Base-by-base conservation (phyloP, 768 basidiomycete genomes). In the Favolaschia claudopus region DNA sequence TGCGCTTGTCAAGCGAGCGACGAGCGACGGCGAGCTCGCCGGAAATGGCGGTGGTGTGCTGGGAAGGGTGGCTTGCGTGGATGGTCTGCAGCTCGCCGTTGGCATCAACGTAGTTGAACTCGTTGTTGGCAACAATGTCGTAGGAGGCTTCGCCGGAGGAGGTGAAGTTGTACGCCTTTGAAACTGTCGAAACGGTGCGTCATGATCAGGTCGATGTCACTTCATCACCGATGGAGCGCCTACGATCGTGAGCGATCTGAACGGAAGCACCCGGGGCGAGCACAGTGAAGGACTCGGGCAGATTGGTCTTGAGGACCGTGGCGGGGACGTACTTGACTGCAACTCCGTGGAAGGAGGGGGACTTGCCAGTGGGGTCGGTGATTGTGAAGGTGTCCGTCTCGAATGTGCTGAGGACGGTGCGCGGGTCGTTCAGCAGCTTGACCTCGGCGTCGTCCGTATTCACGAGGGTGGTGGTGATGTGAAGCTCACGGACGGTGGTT, bases 91-190 rank as follows among this genome's bases (percentile, higher is more conserved):
- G 63, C 38, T 55, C 32, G 32, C 66, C 59, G 60, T 60, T 65
- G 29, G 67, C 67, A 42, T 78, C 71, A 51, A 79, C 73, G 58
- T 74, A 68, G 66, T 72, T 69, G 70, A 82, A 79, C 33, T 68
- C 61, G 63, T 72, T 76, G 37, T 64, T 58, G 7, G 76, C 71
- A 38, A 71, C 75, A 58, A 82, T 70, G 49, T 70, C 73, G 68
- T 79, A 82, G 19, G 68, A 48, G 15, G 74, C 72, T 8, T 40
- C 73, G 22, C 80, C 79, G 5, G 77, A 64, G 49, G 60, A 28
- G 25, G 77, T 76, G 67, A 81, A 82, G 71, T 80, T 79, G 70
- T 81, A 82, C 4, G 79, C 77, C 53, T 71, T 67, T 13, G 78
- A 76, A 48, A 82, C 80, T 82, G 52, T 7, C 12, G 46, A 5